These are phyloP conservation scores for Brassica hybrid DNA, from an alignment of 441 rosid genomes.

Conservation along the genomic window DNA sequence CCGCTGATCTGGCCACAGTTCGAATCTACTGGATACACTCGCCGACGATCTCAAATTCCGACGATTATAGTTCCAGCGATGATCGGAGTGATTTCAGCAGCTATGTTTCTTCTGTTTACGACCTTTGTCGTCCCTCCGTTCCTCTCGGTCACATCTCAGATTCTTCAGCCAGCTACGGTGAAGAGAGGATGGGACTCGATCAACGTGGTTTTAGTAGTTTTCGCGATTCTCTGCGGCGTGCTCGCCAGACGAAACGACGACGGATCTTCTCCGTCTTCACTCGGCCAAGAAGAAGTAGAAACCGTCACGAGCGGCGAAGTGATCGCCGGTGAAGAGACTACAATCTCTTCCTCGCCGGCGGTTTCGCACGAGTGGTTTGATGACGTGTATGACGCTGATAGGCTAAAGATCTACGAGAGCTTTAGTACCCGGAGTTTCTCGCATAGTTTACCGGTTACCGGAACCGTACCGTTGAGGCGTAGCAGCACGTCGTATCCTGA, in stretches of 20 bases:
- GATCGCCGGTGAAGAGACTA: constrained; percentile 21
- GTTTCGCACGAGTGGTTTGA: constrained; percentile 51
- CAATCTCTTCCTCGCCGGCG: constrained; percentile 8
- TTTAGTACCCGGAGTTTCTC: constrained; percentile 32
- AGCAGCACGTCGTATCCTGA: constrained; percentile 82
- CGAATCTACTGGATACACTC: constrained; percentile 46
- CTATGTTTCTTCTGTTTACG: constrained; percentile 48
- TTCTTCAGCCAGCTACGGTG: constrained; percentile 49
- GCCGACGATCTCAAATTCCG: constrained; percentile 44
- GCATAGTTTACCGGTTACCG: constrained; percentile 38
- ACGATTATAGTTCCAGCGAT: constrained; percentile 48
- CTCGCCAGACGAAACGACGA: constrained; percentile 64
- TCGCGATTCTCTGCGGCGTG: constrained; percentile 76
- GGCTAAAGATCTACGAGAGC: constrained; percentile 45
- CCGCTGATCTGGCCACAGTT: constrained; percentile 55
- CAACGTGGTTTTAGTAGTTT: constrained; percentile 61
- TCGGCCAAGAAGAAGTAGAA: constrained; percentile 12
- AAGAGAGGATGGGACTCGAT: constrained; percentile 75
- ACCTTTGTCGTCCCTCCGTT: constrained; percentile 54
- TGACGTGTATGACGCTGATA: constrained; percentile 47
- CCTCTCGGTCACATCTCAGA: constrained; percentile 50
- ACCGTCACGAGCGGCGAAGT: constrained; percentile 14
- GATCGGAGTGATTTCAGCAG: constrained; percentile 54
- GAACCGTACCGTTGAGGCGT: constrained; percentile 57
- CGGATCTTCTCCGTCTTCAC: constrained; percentile 34